These are phyloP conservation scores for Mucor lusitanicus DNA, from an alignment of 371 early-diverging fungal genomes.

Conservation along the genomic window DNA sequence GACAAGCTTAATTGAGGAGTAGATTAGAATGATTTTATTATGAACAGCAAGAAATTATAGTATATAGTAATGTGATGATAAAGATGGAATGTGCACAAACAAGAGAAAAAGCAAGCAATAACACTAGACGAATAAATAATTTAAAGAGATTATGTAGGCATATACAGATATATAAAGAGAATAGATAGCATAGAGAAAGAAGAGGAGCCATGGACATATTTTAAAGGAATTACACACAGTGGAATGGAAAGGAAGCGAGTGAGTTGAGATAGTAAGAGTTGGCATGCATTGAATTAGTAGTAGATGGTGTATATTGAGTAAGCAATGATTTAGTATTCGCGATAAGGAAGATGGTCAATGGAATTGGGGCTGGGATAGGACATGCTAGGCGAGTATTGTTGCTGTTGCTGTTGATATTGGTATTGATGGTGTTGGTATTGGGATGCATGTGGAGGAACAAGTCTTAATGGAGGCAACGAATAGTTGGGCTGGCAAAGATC, in stretches of 20 bases:
- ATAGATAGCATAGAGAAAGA: neutral
- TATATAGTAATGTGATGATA: neutral
- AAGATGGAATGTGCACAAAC: neutral
- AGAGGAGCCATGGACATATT: neutral
- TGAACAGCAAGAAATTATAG: neutral
- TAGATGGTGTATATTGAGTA: neutral
- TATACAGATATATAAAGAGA: constrained; percentile 8
- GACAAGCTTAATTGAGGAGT: neutral
- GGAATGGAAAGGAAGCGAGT: neutral
- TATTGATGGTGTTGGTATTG: neutral
- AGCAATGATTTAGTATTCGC: neutral
- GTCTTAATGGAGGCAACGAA: constrained; percentile 36
- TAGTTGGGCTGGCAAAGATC: constrained; percentile 2
- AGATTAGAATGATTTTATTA: neutral
- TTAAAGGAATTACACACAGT: neutral
- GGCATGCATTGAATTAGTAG: neutral
- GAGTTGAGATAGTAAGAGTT: neutral
- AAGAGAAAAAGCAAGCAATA: constrained; percentile 1
- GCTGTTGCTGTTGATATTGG: neutral
- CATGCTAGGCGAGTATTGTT: constrained; percentile 30
- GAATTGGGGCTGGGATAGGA: constrained; percentile 38
- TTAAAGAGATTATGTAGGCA: constrained; percentile 5
- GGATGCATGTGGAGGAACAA: constrained; percentile 4
- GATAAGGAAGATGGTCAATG: constrained; percentile 5
- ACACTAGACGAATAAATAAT: constrained; percentile 8